phyloP scores from a whole-genome alignment of 1,284 basidiomycete species.

The Pseudomicrostroma phylloplanum region DNA sequence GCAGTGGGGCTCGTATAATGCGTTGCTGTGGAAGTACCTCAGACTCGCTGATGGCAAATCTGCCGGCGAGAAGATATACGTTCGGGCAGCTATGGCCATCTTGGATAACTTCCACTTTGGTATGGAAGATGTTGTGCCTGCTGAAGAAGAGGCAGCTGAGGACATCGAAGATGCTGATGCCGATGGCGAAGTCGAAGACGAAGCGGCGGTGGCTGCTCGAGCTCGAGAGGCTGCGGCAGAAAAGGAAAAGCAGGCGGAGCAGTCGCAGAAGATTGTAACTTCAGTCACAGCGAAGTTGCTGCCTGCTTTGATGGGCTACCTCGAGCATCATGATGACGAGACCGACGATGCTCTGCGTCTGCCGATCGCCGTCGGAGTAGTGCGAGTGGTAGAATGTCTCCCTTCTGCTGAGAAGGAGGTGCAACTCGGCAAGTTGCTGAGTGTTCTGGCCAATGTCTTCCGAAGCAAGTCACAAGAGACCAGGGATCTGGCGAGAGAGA shows the following conservation, averaged over 20 bases:
- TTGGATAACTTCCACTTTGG: slow-evolving; percentile 86
- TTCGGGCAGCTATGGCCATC: slow-evolving; percentile 78
- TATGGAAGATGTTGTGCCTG: slow-evolving; percentile 21
- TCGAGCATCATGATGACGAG: slow-evolving; percentile 63
- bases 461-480: slow-evolving; percentile 91
- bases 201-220: slow-evolving; percentile 12
- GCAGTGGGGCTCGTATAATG: slow-evolving; percentile 78
- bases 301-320: slow-evolving; percentile 43
- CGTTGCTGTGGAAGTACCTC: slow-evolving; percentile 74
- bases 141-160: slow-evolving; percentile 5
- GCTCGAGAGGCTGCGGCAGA: slow-evolving; percentile 9
- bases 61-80: slow-evolving; percentile 70
- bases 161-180: slow-evolving; percentile 55
- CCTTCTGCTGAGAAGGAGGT: slow-evolving; percentile 57
- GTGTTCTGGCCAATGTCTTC: slow-evolving; percentile 76
- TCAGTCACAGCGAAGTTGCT: slow-evolving; percentile 60
- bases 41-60: slow-evolving; percentile 67
- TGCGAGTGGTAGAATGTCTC: slow-evolving; percentile 74
- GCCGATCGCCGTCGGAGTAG: slow-evolving; percentile 80
- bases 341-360: slow-evolving; percentile 63
- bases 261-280: slow-evolving; percentile 60
- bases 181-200: slow-evolving; percentile 45
- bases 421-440: slow-evolving; percentile 74
- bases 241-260: not conserved
- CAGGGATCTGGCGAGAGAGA: slow-evolving; percentile 77